These are phyloP conservation scores for Myotisia sp. DNA, from an alignment of 2,329 filamentous ascomycete species.

Conservation along the genomic window DNA sequence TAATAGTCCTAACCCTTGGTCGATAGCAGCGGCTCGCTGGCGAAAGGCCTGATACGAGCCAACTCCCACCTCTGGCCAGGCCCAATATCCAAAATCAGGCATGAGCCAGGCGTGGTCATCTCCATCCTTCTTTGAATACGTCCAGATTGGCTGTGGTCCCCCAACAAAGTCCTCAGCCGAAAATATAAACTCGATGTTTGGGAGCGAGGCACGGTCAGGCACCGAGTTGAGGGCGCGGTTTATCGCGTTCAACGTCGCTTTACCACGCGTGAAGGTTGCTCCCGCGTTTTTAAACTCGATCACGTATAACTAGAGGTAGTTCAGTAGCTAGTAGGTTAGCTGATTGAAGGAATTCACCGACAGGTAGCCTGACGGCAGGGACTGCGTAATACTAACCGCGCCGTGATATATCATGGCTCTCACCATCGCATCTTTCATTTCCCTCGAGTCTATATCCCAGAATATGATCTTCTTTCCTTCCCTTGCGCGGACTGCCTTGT, in stretches of 20 bases:
- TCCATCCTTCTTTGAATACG: conserved; percentile 29
- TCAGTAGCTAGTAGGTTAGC: too few species aligned
- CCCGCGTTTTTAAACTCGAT: conserved; percentile 23
- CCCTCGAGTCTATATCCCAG: conserved; percentile 22
- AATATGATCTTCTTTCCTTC: conserved; percentile 18
- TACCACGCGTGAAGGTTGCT: conserved; percentile 23
- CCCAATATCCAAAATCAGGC: conserved; percentile 42
- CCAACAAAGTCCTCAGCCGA: conserved; percentile 33
- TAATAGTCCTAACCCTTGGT: conserved; percentile 19
- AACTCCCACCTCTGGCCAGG: conserved; percentile 36
- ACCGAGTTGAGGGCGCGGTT: conserved; percentile 34
- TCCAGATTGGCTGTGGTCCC: conserved; percentile 27
- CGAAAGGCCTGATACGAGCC: conserved; percentile 33
- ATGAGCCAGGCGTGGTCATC: conserved; percentile 36
- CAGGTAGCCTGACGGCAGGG: too few species aligned
- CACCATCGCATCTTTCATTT: conserved; percentile 24
- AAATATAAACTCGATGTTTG: conserved; percentile 38
- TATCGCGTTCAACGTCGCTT: conserved; percentile 34
- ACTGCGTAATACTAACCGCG: conserved; percentile 19
- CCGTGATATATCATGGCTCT: conserved; percentile 24
- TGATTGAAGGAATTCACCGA: too few species aligned
- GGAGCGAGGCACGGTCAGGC: conserved; percentile 26
- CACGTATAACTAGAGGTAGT: conserved; percentile 21
- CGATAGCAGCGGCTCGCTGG: conserved; percentile 24
- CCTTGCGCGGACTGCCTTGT: conserved; percentile 19